Evolutionary conservation across 805 yeast species (phyloP).

Genomic region (Cyberlindnera americana): DNA sequence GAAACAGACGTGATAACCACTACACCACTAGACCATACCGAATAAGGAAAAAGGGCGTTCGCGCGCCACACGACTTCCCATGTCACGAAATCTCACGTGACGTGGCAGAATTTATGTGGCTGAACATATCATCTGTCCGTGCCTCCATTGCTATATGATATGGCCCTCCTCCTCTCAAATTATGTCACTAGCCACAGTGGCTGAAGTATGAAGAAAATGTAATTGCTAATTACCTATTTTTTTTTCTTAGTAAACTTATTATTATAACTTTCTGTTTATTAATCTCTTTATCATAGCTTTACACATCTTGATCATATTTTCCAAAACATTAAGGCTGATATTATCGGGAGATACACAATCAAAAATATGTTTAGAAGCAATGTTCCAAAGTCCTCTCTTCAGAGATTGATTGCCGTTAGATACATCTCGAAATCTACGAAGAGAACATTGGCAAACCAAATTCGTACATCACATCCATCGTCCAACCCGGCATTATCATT

Average conservation of each 20-base stretch:
- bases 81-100: slow-evolving; percentile 9
- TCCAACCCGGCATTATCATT: slow-evolving; percentile 38
- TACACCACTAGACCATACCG: slow-evolving; percentile 31
- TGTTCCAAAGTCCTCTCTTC: neutral
- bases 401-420: slow-evolving; percentile 2
- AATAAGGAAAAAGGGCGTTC: neutral
- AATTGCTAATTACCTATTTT: neutral
- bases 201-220: neutral
- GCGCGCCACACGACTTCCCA: too few relatives aligned
- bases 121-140: neutral
- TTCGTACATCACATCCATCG: slow-evolving; percentile 3
- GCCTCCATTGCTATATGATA: too few relatives aligned
- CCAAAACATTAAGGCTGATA: too few relatives aligned
- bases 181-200: slow-evolving; percentile 16
- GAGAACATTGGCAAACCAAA: slow-evolving; percentile 9
- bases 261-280: too few relatives aligned
- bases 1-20: slow-evolving; percentile 36
- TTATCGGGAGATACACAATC: too few relatives aligned
- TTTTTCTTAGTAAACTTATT: too few relatives aligned
- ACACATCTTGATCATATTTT: too few relatives aligned
- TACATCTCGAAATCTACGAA: slow-evolving; percentile 11
- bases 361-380: neutral
- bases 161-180: too few relatives aligned
- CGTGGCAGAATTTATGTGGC: slow-evolving; percentile 1
- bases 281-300: too few relatives aligned